These are phyloP conservation scores for Berkeleyomyces basicola DNA, from an alignment of 2,329 filamentous ascomycete species.

Conservation along the genomic window DNA sequence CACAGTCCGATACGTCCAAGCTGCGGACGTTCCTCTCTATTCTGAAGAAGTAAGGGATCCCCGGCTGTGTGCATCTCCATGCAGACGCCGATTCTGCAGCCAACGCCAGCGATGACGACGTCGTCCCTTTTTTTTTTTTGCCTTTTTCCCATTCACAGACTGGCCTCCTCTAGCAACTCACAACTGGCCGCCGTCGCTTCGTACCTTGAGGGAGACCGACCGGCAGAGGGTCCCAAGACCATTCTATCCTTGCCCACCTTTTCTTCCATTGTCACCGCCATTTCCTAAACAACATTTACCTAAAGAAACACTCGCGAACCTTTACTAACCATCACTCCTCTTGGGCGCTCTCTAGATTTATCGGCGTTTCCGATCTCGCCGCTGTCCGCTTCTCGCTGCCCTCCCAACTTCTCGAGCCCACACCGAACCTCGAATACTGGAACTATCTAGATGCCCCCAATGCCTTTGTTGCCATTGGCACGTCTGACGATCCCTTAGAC, in stretches of 20 bases:
- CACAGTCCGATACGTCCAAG: conserved; percentile 10
- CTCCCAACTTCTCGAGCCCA: conserved; percentile 87
- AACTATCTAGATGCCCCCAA: conserved; percentile 93
- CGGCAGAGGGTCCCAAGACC: neutral
- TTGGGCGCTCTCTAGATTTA: conserved; percentile 46
- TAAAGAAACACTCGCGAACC: neutral
- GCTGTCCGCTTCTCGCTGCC: conserved; percentile 91
- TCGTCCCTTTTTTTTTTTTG: neutral
- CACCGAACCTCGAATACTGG: conserved; percentile 97
- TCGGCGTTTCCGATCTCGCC: conserved; percentile 89
- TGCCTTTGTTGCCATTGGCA: conserved; percentile 68
- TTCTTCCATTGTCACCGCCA: neutral
- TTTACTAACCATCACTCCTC: neutral
- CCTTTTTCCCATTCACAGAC: neutral
- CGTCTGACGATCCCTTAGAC: conserved; percentile 77
- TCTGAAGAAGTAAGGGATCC: conserved; percentile 12
- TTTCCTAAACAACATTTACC: neutral
- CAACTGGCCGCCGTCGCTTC: neutral
- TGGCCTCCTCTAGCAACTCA: neutral
- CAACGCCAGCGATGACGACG: neutral
- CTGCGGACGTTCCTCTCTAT: conserved; percentile 12
- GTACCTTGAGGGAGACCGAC: too few species aligned
- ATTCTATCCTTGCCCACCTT: neutral
- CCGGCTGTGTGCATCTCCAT: neutral
- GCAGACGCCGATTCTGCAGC: neutral